Base-by-base conservation (phyloP, 2,329 filamentous ascomycete genomes). In the Aspergillus sp. region DNA sequence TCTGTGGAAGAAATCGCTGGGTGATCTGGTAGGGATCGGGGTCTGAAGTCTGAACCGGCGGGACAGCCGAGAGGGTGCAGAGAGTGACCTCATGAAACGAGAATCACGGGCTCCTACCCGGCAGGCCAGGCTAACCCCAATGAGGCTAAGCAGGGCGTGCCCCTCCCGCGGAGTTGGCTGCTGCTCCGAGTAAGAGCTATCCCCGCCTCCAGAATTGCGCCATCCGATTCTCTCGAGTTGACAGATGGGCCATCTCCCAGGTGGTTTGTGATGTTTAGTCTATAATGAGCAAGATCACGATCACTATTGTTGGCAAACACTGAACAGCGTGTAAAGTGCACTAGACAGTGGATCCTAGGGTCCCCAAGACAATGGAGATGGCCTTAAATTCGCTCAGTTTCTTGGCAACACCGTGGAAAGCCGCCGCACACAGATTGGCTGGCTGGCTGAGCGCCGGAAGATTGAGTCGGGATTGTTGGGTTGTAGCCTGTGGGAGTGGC, bases 381-480 rank as follows among this genome's bases (percentile, higher is more conserved):
- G 27, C 9, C 27, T 31, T 31, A 11, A 43, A 24, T 12, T 24
- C 19, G 15, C 23, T 12, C 19, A 45, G 21, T 24, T 21, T 21
- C 52, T 48, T 55, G 52, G 52, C 51, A 17, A 40, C 31, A 46
- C 24, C 56, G 52, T 58, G 56, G 31, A 55, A 55, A 41, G 39
- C 52, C 15, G 35, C 31, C 24, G 56, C 24, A n/a, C 46, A 48
- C 47, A 55, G 56, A 58, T 58, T 58, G 56, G 56, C 46, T 58
- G 51, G 40, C 39, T 46, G 27, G 27, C 27, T 31, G 27, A 31
- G 27, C 3, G 27, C 9, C 27, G 27, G 27, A 11, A 31, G 9
- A 31, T 31, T 31, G 27, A 31, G 27, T 31, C 27, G 27, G 27
- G 9, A 31, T 31, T 31, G 27, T 31, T 31, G 27, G 27, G 27